phyloP scores from a whole-genome alignment of 352 stramenopile species.

The Phytopythium helicoides region DNA sequence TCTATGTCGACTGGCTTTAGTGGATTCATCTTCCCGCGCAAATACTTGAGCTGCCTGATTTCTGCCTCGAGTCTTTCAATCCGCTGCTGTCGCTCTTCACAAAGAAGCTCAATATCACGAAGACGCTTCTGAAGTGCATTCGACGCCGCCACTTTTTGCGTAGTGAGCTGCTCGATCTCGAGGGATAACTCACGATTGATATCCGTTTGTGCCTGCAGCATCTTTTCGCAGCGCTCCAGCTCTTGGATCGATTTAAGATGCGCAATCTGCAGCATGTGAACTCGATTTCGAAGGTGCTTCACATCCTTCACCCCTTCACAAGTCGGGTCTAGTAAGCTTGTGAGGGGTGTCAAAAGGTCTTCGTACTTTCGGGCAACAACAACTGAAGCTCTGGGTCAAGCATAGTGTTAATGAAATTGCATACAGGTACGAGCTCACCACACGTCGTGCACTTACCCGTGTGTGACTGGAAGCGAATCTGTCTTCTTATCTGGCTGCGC shows the following conservation, averaged over 20 bases:
- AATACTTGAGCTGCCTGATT: slow-evolving; percentile 84
- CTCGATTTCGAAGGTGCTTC: slow-evolving; percentile 66
- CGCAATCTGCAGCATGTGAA: slow-evolving; percentile 88
- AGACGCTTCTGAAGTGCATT: slow-evolving; percentile 75
- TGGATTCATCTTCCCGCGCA: slow-evolving; percentile 44
- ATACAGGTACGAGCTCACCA: no score
- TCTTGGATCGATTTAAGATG: slow-evolving; percentile 91
- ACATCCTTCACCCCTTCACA: slow-evolving; percentile 29
- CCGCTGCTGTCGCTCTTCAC: slow-evolving; percentile 74
- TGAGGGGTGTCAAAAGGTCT: slow-evolving; percentile 10
- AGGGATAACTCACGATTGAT: slow-evolving; percentile 92
- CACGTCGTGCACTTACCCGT: slow-evolving; percentile 17
- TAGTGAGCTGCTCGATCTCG: slow-evolving; percentile 89
- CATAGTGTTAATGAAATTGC: no score
- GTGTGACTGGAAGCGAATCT: slow-evolving; percentile 2
- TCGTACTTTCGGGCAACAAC: slow-evolving; percentile 38
- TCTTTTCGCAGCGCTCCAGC: slow-evolving; percentile 91
- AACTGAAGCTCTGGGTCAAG: slow-evolving; percentile 22
- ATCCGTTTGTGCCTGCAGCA: slow-evolving; percentile 93
- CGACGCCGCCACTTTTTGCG: slow-evolving; percentile 65
- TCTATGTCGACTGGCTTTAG: slow-evolving; percentile 16
- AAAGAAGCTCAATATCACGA: slow-evolving; percentile 83
- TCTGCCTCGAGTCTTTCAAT: slow-evolving; percentile 88
- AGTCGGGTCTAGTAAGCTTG: slow-evolving; percentile 17
- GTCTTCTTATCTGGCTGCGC: slow-evolving; percentile 4